These are phyloP conservation scores for Xanthoconium separans DNA, from an alignment of 1,284 basidiomycete genomes.

Conservation along the genomic window DNA sequence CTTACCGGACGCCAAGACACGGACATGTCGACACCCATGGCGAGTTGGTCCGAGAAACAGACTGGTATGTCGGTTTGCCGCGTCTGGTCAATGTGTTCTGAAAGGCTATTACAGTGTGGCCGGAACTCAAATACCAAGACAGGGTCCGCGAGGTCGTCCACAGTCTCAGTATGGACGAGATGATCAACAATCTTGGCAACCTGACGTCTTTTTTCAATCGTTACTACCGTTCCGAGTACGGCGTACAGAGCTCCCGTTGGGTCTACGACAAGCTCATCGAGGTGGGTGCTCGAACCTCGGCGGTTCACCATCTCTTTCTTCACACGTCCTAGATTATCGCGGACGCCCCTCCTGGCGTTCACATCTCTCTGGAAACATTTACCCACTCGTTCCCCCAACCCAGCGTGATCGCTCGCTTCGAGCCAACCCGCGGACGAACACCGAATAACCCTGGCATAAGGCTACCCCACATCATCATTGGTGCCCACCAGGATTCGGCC, in stretches of 20 bases:
- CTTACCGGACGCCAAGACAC: slow-evolving; percentile 14
- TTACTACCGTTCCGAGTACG: slow-evolving; percentile 18
- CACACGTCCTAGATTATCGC: slow-evolving; percentile 10
- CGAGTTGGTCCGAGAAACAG: background rate
- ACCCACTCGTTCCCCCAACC: slow-evolving; percentile 59
- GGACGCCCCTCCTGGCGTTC: slow-evolving; percentile 11
- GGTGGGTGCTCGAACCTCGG: background rate
- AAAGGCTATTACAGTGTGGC: slow-evolving; percentile 10
- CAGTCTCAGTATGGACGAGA: slow-evolving; percentile 7
- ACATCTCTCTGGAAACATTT: slow-evolving; percentile 35
- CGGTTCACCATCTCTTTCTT: background rate
- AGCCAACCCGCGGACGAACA: slow-evolving; percentile 29
- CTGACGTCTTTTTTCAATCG: slow-evolving; percentile 24
- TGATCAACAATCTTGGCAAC: slow-evolving; percentile 13
- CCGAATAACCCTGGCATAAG: background rate
- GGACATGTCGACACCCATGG: background rate
- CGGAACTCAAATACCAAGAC: slow-evolving; percentile 13
- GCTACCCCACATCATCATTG: slow-evolving; percentile 39
- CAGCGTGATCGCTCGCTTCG: slow-evolving; percentile 49
- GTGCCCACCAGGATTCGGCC: slow-evolving; percentile 57
- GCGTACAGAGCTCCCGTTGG: slow-evolving; percentile 21
- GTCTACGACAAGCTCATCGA: slow-evolving; percentile 17
- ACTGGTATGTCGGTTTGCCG: slow-evolving; percentile 1
- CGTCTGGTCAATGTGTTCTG: too few relatives aligned
- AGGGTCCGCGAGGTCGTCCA: slow-evolving; percentile 10